These are phyloP conservation scores for Emydomyces testavorans DNA, from an alignment of 2,329 filamentous ascomycete species.

Conservation along the genomic window DNA sequence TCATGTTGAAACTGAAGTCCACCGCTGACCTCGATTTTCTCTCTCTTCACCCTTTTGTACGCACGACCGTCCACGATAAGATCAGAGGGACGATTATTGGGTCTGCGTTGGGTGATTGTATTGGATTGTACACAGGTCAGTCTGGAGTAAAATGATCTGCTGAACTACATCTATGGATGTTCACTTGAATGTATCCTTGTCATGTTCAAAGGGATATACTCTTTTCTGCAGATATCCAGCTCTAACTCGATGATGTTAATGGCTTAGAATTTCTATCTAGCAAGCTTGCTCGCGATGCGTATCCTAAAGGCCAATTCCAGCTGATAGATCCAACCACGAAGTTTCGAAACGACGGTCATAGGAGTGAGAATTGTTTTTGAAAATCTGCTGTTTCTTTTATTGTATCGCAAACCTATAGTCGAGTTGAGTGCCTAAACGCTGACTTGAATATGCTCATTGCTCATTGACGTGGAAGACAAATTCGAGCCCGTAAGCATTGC, in stretches of 20 bases:
- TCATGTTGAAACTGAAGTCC: background rate
- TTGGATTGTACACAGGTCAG: conserved; percentile 42
- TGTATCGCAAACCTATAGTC: no score
- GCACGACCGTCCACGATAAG: conserved; percentile 25
- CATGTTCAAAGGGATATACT: no score
- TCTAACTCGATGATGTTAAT: background rate
- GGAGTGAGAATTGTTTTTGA: conserved; percentile 12
- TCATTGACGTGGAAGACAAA: conserved; percentile 21
- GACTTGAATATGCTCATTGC: background rate
- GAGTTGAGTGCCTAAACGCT: background rate
- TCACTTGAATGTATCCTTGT: no score
- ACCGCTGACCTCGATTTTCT: conserved; percentile 17
- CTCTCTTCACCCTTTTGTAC: conserved; percentile 23
- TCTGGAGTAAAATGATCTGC: background rate
- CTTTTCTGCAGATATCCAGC: no score
- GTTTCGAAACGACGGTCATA: conserved; percentile 16
- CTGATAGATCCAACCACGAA: conserved; percentile 16
- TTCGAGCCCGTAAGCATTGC: conserved; percentile 20
- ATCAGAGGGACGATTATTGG: conserved; percentile 40
- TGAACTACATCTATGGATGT: no score
- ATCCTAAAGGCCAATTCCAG: conserved; percentile 16
- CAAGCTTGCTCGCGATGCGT: conserved; percentile 12
- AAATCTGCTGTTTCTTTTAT: background rate
- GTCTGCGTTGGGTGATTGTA: conserved; percentile 44
- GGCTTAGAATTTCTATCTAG: conserved; percentile 16